Evolutionary conservation across 192 early-diverging fungal genomes (phyloP).

Genomic region (Coemansia sp.): DNA sequence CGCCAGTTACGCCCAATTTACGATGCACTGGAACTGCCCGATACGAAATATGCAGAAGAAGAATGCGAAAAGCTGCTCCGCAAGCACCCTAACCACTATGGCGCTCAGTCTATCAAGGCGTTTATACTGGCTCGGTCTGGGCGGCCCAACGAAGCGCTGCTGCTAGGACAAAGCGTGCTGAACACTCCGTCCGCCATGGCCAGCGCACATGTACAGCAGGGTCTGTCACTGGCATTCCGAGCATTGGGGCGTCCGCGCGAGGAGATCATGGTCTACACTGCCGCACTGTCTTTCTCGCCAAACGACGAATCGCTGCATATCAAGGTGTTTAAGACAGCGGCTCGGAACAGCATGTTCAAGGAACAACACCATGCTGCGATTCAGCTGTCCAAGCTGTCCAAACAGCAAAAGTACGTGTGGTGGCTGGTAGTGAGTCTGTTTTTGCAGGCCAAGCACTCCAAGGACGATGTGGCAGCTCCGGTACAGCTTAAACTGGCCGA

Average conservation of each 20-base stretch:
- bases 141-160: constrained; percentile 59
- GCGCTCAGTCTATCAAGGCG: constrained; percentile 69
- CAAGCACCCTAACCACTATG: constrained; percentile 31
- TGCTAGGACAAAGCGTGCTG: constrained; percentile 62
- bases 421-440: constrained; percentile 74
- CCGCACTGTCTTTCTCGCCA: constrained; percentile 56
- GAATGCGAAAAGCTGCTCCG: constrained; percentile 35
- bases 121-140: constrained; percentile 65
- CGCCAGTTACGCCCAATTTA: constrained; percentile 37
- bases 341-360: constrained; percentile 61
- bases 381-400: constrained; percentile 77
- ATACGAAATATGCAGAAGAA: constrained; percentile 16
- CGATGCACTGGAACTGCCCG: constrained; percentile 27
- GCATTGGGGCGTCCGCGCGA: constrained; percentile 42
- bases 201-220: constrained; percentile 30
- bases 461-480: constrained; percentile 29
- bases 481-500: constrained; percentile 71
- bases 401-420: constrained; percentile 76
- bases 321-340: constrained; percentile 83
- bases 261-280: constrained; percentile 73
- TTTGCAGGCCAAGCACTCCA: constrained; percentile 60
- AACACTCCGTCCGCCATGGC: constrained; percentile 18
- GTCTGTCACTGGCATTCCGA: constrained; percentile 26
- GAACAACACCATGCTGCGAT: constrained; percentile 63
- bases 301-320: constrained; percentile 69